Conservation (phyloP, 1,284 basidiomycete species). For the Pseudozyma sp. region DNA sequence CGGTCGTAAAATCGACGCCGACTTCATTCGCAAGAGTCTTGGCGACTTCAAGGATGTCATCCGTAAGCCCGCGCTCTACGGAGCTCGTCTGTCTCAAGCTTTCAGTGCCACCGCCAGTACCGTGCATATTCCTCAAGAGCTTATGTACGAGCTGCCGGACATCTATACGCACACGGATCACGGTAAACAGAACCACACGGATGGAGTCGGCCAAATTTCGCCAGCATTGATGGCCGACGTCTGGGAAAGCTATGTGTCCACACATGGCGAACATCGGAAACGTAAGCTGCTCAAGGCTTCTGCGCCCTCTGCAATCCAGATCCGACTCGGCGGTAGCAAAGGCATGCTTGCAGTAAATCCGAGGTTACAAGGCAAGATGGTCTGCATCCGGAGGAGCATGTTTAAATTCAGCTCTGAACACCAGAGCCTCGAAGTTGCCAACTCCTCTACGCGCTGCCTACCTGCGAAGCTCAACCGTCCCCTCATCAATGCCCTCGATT, state of each 20-base stretch:
- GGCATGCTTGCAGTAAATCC: slow-evolving; percentile 42
- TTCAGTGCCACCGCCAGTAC: slow-evolving; percentile 44
- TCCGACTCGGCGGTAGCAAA: slow-evolving; percentile 39
- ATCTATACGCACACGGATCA: neutral
- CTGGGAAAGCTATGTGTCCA: slow-evolving; percentile 22
- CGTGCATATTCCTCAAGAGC: slow-evolving; percentile 3
- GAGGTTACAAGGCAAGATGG: slow-evolving; percentile 13
- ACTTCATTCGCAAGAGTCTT: slow-evolving; percentile 24
- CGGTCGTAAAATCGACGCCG: slow-evolving; percentile 19
- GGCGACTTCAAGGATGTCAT: slow-evolving; percentile 38
- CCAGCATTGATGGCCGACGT: slow-evolving; percentile 35
- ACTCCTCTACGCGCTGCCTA: slow-evolving; percentile 19
- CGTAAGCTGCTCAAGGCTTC: slow-evolving; percentile 20
- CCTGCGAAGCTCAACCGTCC: slow-evolving; percentile 41
- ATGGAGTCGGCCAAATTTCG: slow-evolving; percentile 39
- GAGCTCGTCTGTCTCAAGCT: slow-evolving; percentile 39
- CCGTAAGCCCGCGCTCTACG: slow-evolving; percentile 23
- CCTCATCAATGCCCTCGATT: slow-evolving; percentile 38
- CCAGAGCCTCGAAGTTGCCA: slow-evolving; percentile 34
- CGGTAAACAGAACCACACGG: slow-evolving; percentile 13
- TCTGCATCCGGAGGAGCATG: slow-evolving; percentile 31
- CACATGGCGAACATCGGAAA: slow-evolving; percentile 27
- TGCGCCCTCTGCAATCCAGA: slow-evolving; percentile 42
- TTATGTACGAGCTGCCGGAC: neutral
- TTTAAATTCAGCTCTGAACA: slow-evolving; percentile 29